Conservation (phyloP, 1,284 basidiomycete genomes). For the Dichomitus squalens region DNA sequence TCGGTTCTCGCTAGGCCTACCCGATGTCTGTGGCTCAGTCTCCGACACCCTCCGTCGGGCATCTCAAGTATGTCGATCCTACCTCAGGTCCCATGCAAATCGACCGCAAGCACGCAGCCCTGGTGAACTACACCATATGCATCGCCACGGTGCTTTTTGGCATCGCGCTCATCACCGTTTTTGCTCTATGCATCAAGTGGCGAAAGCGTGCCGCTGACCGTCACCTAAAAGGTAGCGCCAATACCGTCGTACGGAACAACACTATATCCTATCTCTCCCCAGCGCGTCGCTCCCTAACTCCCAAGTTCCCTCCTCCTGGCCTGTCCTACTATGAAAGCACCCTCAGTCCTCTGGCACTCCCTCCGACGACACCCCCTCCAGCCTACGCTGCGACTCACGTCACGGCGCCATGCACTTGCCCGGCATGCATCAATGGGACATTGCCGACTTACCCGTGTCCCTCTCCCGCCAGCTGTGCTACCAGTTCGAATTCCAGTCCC, state of each 20-base stretch:
- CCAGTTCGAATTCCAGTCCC: too few species aligned
- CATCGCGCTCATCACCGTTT: conserved; percentile 11
- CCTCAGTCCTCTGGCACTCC: background rate
- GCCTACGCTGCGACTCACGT: background rate
- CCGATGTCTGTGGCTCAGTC: background rate
- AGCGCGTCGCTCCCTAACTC: background rate
- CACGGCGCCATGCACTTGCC: background rate
- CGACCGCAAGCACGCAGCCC: conserved; percentile 12
- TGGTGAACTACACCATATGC: conserved; percentile 21
- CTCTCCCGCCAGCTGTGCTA: background rate
- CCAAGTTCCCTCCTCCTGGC: background rate
- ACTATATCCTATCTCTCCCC: background rate
- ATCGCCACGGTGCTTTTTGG: conserved; percentile 17
- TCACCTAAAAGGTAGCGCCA: conserved; percentile 13
- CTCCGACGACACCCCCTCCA: background rate
- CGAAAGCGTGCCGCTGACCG: conserved; percentile 12
- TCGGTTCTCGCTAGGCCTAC: background rate
- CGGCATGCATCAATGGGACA: background rate
- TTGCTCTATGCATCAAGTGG: conserved; percentile 15
- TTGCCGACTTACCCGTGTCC: background rate
- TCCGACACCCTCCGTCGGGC: background rate
- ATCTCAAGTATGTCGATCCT: background rate
- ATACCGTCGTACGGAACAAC: conserved; percentile 14
- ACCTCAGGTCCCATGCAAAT: conserved; percentile 5
- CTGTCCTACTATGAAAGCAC: background rate